These are phyloP conservation scores for Xylaria arbuscula DNA, from an alignment of 2,329 filamentous ascomycete species.

Conservation along the genomic window DNA sequence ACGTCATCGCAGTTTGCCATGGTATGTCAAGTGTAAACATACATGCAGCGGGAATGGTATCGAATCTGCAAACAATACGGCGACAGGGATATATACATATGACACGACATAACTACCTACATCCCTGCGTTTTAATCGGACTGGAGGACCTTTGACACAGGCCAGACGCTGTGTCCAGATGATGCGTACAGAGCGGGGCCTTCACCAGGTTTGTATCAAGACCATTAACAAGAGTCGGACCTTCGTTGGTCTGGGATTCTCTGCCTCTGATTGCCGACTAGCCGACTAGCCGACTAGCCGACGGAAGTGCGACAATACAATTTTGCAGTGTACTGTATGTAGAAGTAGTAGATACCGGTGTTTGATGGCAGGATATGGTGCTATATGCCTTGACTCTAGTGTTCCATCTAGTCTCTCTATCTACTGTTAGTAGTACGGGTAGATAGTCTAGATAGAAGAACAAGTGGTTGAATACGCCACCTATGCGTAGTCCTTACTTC, in stretches of 20 bases:
- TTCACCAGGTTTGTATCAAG: not conserved
- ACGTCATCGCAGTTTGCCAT: not conserved
- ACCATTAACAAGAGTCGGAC: not conserved
- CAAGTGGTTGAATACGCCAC: not conserved
- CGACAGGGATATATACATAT: not conserved
- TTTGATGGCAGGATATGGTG: no score
- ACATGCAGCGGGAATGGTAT: not conserved
- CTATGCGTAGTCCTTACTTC: not conserved
- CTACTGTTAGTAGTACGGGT: no score
- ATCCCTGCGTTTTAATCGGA: not conserved
- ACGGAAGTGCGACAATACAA: no score
- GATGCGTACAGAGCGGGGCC: not conserved
- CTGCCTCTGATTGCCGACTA: no score
- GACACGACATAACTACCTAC: not conserved
- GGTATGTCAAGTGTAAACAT: not conserved
- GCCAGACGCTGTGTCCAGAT: not conserved
- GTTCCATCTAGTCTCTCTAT: no score
- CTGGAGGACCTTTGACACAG: constrained; percentile 19
- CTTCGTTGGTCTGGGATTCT: no score
- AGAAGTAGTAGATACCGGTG: no score
- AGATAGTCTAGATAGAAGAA: not conserved
- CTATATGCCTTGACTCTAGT: no score
- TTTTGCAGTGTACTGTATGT: no score
- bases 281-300: no score
- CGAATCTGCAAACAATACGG: not conserved